Evolutionary conservation across 2,329 filamentous ascomycete genomes (phyloP).

Genomic region (Hymenoscyphus linearis): DNA sequence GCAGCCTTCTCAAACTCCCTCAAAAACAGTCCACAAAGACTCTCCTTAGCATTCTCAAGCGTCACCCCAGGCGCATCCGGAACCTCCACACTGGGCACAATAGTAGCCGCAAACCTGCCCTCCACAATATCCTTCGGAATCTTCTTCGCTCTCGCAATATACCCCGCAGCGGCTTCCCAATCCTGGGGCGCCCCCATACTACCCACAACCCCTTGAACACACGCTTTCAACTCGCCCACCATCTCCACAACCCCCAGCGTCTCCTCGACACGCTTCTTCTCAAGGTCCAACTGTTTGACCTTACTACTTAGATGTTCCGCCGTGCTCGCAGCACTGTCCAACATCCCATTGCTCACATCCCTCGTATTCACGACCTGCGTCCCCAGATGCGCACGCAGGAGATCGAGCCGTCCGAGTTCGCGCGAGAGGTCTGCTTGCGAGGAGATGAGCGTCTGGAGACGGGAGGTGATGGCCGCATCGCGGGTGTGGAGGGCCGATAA

Average conservation of each 20-base stretch:
- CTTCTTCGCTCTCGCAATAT: slow-evolving; percentile 75
- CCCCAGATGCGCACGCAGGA: slow-evolving; percentile 81
- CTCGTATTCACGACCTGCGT: slow-evolving; percentile 80
- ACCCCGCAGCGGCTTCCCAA: slow-evolving; percentile 93
- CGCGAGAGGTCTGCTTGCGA: slow-evolving; percentile 83
- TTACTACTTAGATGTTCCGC: slow-evolving; percentile 80
- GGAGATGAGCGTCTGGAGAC: slow-evolving; percentile 70
- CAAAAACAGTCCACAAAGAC: slow-evolving; percentile 82
- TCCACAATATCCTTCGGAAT: slow-evolving; percentile 76
- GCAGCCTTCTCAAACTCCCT: slow-evolving; percentile 93
- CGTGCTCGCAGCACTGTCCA: slow-evolving; percentile 78
- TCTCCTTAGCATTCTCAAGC: slow-evolving; percentile 80
- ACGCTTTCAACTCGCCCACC: slow-evolving; percentile 93
- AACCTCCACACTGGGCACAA: slow-evolving; percentile 93
- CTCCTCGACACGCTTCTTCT: slow-evolving; percentile 86
- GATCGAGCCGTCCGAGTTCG: slow-evolving; percentile 80
- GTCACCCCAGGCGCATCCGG: slow-evolving; percentile 87
- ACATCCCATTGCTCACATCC: slow-evolving; percentile 83
- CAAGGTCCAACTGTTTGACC: slow-evolving; percentile 81
- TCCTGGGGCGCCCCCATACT: slow-evolving; percentile 98
- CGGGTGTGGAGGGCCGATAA: slow-evolving; percentile 70
- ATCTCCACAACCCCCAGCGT: slow-evolving; percentile 91
- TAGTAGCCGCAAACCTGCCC: slow-evolving; percentile 81
- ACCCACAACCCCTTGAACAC: slow-evolving; percentile 86
- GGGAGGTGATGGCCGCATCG: slow-evolving; percentile 68